Conservation (phyloP, 306 rosid genomes). For the Inga oerstediana region DNA sequence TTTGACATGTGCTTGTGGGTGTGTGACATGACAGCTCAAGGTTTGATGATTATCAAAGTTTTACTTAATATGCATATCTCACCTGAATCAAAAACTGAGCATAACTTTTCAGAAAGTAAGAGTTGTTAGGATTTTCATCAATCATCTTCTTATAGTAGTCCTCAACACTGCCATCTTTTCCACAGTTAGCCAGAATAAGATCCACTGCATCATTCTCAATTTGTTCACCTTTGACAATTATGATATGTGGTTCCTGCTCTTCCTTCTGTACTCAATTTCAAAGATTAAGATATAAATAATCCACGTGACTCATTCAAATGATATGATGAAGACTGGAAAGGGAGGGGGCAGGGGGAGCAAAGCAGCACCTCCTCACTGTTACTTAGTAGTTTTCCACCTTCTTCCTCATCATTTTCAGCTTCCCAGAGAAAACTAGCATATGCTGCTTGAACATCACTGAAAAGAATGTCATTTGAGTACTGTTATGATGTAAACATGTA, state of each 20-base stretch:
- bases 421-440: slow-evolving; percentile 87
- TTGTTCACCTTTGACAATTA: slow-evolving; percentile 29
- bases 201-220: slow-evolving; percentile 35
- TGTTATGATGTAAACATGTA: slow-evolving; percentile 28
- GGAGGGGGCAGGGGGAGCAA: neutral
- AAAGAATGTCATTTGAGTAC: slow-evolving; percentile 33
- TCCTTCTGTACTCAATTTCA: slow-evolving; percentile 44
- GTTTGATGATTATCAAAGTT: neutral
- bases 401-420: slow-evolving; percentile 49
- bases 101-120: slow-evolving; percentile 67
- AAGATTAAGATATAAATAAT: slow-evolving; percentile 30
- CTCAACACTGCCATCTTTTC: slow-evolving; percentile 39
- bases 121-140: slow-evolving; percentile 55
- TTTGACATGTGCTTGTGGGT: neutral
- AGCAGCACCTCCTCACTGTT: slow-evolving; percentile 42
- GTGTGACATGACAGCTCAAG: neutral
- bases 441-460: slow-evolving; percentile 81
- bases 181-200: slow-evolving; percentile 23
- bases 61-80: slow-evolving; percentile 14
- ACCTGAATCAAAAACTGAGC: slow-evolving; percentile 80
- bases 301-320: slow-evolving; percentile 17
- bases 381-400: slow-evolving; percentile 33
- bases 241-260: slow-evolving; percentile 25
- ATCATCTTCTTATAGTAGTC: slow-evolving; percentile 63
- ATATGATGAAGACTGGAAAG: neutral